These are phyloP conservation scores for Backusella circina DNA, from an alignment of 192 early-diverging fungal genomes.

Conservation along the genomic window DNA sequence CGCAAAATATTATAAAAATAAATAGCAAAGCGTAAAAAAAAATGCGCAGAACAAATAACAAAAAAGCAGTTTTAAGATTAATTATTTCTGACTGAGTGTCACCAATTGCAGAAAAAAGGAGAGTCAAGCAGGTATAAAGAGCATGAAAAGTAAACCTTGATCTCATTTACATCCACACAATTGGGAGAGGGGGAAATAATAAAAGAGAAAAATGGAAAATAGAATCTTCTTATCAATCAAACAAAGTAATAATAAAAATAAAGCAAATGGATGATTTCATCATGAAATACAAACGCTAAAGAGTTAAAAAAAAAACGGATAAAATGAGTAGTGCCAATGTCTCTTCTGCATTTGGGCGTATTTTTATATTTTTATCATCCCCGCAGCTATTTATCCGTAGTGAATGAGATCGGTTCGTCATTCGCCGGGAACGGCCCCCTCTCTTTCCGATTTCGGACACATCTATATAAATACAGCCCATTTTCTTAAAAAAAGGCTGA, in stretches of 20 bases:
- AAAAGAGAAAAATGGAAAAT: conserved; percentile 2
- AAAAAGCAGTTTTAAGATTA: background rate
- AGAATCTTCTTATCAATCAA: background rate
- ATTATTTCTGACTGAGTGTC: background rate
- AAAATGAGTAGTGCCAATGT: background rate
- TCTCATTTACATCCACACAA: background rate
- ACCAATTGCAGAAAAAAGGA: background rate
- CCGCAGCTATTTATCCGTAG: background rate
- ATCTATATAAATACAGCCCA: background rate
- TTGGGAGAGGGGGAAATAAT: background rate
- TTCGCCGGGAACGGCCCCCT: conserved; percentile 2
- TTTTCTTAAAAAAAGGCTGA: background rate
- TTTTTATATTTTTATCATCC: background rate
- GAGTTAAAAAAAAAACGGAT: background rate
- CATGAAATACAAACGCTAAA: background rate
- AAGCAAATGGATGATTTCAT: background rate
- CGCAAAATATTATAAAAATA: background rate
- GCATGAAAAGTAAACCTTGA: background rate
- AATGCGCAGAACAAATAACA: background rate
- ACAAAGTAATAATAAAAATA: background rate
- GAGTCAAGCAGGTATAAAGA: background rate
- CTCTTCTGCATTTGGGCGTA: background rate
- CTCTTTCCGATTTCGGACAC: background rate
- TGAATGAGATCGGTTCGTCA: background rate
- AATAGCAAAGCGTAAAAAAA: background rate